These are phyloP conservation scores for Aethionema arabicum DNA, from an alignment of 345 rosid species.

Conservation along the genomic window DNA sequence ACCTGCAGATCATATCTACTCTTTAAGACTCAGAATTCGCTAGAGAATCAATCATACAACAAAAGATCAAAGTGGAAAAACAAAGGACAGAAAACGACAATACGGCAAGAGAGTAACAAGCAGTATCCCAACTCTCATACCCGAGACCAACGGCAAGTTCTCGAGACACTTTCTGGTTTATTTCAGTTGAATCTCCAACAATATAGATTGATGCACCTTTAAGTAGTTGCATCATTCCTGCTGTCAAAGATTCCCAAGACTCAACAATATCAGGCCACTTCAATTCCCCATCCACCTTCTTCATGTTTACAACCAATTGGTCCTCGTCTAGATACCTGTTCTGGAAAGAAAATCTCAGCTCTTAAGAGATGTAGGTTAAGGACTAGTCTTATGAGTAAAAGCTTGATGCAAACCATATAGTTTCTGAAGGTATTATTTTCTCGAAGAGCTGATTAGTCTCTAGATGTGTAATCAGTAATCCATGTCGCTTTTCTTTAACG, in stretches of 20 bases:
- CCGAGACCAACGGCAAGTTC: slow-evolving; percentile 85
- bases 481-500: slow-evolving; percentile 51
- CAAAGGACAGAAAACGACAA: background rate
- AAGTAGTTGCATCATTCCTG: slow-evolving; percentile 71
- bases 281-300: slow-evolving; percentile 75
- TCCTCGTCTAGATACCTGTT: slow-evolving; percentile 81
- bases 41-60: background rate
- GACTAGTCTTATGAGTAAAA: background rate
- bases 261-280: slow-evolving; percentile 92
- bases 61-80: background rate
- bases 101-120: slow-evolving; percentile 13
- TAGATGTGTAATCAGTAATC: slow-evolving; percentile 48
- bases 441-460: slow-evolving; percentile 71
- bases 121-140: slow-evolving; percentile 37
- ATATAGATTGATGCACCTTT: slow-evolving; percentile 78
- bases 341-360: slow-evolving; percentile 24
- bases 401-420: slow-evolving; percentile 58
- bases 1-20: slow-evolving; percentile 46
- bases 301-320: slow-evolving; percentile 76
- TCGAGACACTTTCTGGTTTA: slow-evolving; percentile 71
- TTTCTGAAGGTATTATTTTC: slow-evolving; percentile 69
- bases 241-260: slow-evolving; percentile 85
- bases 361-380: background rate
- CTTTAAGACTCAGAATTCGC: slow-evolving; percentile 13
- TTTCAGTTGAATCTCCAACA: slow-evolving; percentile 71